Conservation (phyloP, 306 rosid genomes). For the Pterocarpus macrocarpus region DNA sequence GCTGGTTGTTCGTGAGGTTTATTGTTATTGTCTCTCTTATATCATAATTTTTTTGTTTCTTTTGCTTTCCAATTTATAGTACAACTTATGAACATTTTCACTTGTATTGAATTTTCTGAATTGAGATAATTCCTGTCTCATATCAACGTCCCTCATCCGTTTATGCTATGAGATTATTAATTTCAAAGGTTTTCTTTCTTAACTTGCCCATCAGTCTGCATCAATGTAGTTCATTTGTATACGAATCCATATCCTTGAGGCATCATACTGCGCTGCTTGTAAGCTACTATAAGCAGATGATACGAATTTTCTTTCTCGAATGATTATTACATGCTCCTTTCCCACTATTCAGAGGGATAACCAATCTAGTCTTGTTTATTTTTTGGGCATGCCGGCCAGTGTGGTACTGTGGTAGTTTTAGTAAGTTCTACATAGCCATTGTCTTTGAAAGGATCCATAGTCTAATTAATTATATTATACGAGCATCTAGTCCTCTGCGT, state of each 20-base stretch:
- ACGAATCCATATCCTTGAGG: no score
- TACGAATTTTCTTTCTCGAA: neutral
- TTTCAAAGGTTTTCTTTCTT: constrained; percentile 15
- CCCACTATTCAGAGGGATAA: neutral
- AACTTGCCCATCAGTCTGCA: constrained; percentile 5
- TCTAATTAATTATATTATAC: neutral
- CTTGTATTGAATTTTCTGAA: constrained; percentile 61
- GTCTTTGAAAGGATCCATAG: neutral
- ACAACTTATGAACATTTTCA: constrained; percentile 62
- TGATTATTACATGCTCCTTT: constrained; percentile 13
- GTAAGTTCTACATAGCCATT: neutral
- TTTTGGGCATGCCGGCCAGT: constrained; percentile 21
- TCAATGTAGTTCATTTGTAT: neutral
- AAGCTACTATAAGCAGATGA: neutral
- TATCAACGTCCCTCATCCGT: constrained; percentile 13
- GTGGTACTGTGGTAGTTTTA: neutral
- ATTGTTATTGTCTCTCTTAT: constrained; percentile 57
- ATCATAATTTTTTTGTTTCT: constrained; percentile 58
- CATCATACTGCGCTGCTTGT: neutral
- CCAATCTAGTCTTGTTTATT: neutral
- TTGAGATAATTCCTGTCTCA: constrained; percentile 47
- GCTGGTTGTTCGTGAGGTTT: constrained; percentile 58
- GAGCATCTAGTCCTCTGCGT: neutral
- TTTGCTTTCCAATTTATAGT: constrained; percentile 62
- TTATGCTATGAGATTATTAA: constrained; percentile 29